Percentiles rank a stretch among this genome's conserved stretches.
Evolutionary conservation across 805 yeast species (phyloP).

Genomic region (Spathaspora hagerdaliae): DNA sequence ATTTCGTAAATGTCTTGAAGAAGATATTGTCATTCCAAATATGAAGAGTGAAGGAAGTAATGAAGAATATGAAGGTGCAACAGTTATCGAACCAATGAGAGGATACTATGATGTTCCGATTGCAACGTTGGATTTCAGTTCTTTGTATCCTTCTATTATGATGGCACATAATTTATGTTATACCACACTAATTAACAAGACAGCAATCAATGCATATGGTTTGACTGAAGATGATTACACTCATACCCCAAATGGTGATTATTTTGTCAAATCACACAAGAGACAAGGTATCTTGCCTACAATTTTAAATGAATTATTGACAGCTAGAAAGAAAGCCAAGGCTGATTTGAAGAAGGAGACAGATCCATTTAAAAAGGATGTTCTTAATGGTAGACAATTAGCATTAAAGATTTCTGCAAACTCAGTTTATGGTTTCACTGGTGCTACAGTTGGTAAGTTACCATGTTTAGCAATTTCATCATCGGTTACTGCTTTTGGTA

Average conservation of each 20-base stretch:
- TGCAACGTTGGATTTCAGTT: conserved; percentile 96
- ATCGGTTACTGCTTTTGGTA: conserved; percentile 91
- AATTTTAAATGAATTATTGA: conserved; percentile 79
- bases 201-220: conserved; percentile 59
- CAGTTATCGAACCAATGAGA: conserved; percentile 93
- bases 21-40: conserved; percentile 87
- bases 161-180: conserved; percentile 98
- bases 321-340: conserved; percentile 92
- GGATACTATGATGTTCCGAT: conserved; percentile 97
- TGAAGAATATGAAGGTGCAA: conserved; percentile 98
- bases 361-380: conserved; percentile 91
- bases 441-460: conserved; percentile 95
- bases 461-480: conserved; percentile 97
- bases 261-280: conserved; percentile 65
- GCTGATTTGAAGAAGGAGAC: conserved; percentile 85
- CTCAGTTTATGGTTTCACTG: conserved; percentile 98
- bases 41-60: conserved; percentile 73
- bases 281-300: conserved; percentile 90
- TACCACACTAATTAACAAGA: conserved; percentile 75
- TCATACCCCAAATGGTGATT: conserved; percentile 87
- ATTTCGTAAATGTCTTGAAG: conserved; percentile 85
- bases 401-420: conserved; percentile 96
- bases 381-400: conserved; percentile 93
- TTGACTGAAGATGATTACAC: conserved; percentile 76
- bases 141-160: conserved; percentile 96